phyloP scores from a whole-genome alignment of 148 eudicot genomes.

The Heliamphora exappendiculata region DNA sequence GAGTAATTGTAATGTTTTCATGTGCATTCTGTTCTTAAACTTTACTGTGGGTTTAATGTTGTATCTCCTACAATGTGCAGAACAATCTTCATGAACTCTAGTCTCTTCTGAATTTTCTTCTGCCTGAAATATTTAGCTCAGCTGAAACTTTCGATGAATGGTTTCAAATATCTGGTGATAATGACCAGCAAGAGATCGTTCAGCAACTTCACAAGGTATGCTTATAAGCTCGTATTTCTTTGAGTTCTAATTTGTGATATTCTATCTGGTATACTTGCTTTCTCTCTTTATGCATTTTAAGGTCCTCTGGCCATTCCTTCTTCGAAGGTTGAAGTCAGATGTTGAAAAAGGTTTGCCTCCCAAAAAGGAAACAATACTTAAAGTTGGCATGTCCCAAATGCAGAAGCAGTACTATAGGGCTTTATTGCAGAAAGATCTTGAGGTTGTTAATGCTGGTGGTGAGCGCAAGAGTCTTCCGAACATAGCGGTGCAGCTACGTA shows the following conservation, averaged over 20 bases:
- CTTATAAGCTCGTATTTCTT: neutral
- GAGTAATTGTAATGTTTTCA: neutral
- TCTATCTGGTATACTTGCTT: neutral
- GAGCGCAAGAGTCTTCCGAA: conserved; percentile 94
- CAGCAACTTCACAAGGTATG: conserved; percentile 96
- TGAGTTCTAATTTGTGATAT: neutral
- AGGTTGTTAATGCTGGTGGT: conserved; percentile 98
- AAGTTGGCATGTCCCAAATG: conserved; percentile 99
- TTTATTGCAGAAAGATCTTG: conserved; percentile 95
- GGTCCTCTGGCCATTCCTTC: conserved; percentile 96
- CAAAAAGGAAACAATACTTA: conserved; percentile 93
- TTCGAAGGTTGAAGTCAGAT: conserved; percentile 95
- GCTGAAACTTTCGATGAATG: conserved; percentile 97
- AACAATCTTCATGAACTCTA: conserved; percentile 98
- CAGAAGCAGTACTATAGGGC: conserved; percentile 93
- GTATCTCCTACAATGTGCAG: conserved; percentile 41
- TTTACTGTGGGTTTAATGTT: neutral
- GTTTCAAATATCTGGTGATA: conserved; percentile 98
- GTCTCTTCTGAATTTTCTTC: conserved; percentile 91
- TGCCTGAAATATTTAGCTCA: conserved; percentile 96
- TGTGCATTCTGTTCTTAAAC: neutral
- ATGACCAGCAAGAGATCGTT: conserved; percentile 93
- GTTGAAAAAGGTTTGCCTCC: conserved; percentile 99
- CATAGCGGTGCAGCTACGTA: conserved; percentile 96
- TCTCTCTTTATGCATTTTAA: conserved; percentile 19